A percentile compares a stretch with the other conserved stretches of the same genome.
Evolutionary conservation across 768 basidiomycete species (phyloP).

Genomic region (Russula sp.): DNA sequence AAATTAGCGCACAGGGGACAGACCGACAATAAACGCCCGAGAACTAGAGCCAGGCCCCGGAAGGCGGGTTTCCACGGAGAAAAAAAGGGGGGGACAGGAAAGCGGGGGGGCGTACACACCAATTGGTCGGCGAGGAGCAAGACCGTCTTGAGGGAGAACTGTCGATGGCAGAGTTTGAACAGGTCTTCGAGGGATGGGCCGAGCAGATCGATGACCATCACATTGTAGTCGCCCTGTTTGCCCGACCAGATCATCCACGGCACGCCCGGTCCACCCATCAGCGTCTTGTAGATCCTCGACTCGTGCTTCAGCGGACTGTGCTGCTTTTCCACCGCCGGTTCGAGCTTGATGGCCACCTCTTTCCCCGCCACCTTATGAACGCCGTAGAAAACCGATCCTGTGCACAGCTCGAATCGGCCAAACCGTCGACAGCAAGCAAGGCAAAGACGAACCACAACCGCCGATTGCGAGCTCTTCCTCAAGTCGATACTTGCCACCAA

Average conservation of each 20-base stretch:
- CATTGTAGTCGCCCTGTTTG: slow-evolving; percentile 89
- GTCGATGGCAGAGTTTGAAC: slow-evolving; percentile 83
- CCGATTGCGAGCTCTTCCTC: slow-evolving; percentile 78
- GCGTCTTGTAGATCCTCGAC: slow-evolving; percentile 84
- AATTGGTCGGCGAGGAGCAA: slow-evolving; percentile 91
- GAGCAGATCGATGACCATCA: slow-evolving; percentile 95
- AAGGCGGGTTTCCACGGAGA: slow-evolving; percentile 3
- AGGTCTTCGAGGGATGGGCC: slow-evolving; percentile 85
- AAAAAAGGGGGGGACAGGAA: not conserved
- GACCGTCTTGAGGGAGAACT: slow-evolving; percentile 92
- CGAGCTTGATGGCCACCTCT: slow-evolving; percentile 78
- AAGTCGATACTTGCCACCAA: slow-evolving; percentile 71
- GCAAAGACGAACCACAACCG: slow-evolving; percentile 53
- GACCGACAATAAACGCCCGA: not conserved
- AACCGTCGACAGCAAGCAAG: not conserved
- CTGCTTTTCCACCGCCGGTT: slow-evolving; percentile 46
- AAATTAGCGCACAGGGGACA: slow-evolving; percentile 8
- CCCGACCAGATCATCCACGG: slow-evolving; percentile 93
- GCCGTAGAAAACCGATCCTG: slow-evolving; percentile 71
- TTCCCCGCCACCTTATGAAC: slow-evolving; percentile 78
- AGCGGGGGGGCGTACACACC: slow-evolving; percentile 38
- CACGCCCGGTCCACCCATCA: slow-evolving; percentile 83
- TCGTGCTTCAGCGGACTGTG: slow-evolving; percentile 78
- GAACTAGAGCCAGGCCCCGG: not conserved
- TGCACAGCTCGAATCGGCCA: not conserved